Percentiles rank a stretch among this genome's conserved stretches.
These are phyloP conservation scores for Byssoonygena ceratinophila DNA, from an alignment of 2,329 filamentous ascomycete species.

Conservation along the genomic window DNA sequence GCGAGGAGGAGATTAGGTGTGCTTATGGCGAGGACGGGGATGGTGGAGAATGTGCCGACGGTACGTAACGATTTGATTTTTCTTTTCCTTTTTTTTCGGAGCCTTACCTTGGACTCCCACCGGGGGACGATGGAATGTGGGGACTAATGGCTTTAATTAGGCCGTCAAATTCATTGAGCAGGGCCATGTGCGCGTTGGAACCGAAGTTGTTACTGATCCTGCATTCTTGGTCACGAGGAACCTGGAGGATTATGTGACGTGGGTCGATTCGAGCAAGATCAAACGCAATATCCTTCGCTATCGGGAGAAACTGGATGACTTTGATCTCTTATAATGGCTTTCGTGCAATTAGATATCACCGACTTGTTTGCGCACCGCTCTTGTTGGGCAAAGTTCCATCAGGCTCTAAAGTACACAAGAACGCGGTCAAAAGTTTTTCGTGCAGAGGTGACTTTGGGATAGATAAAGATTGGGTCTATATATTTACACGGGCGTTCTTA, in stretches of 20 bases:
- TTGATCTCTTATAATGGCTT: conserved; percentile 61
- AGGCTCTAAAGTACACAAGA: too few relatives aligned
- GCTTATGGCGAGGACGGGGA: conserved; percentile 78
- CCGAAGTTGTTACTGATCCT: conserved; percentile 79
- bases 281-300: conserved; percentile 94
- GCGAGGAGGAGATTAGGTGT: conserved; percentile 74
- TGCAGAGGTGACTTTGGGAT: too few relatives aligned
- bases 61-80: conserved; percentile 36
- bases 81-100: conserved; percentile 11
- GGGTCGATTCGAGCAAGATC: conserved; percentile 93
- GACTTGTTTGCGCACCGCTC: too few relatives aligned
- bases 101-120: not conserved
- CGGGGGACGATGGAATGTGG: not conserved
- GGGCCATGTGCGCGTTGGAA: conserved; percentile 83
- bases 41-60: conserved; percentile 83
- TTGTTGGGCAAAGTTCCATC: too few relatives aligned
- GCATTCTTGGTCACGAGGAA: conserved; percentile 79
- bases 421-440: too few relatives aligned
- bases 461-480: too few relatives aligned
- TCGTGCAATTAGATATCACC: too few relatives aligned
- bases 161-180: conserved; percentile 76
- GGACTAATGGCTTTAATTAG: conserved; percentile 22
- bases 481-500: too few relatives aligned
- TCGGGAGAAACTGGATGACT: conserved; percentile 89
- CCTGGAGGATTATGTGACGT: conserved; percentile 94